phyloP scores from a whole-genome alignment of 768 basidiomycete genomes.

The Pisolithus marmoratus region DNA sequence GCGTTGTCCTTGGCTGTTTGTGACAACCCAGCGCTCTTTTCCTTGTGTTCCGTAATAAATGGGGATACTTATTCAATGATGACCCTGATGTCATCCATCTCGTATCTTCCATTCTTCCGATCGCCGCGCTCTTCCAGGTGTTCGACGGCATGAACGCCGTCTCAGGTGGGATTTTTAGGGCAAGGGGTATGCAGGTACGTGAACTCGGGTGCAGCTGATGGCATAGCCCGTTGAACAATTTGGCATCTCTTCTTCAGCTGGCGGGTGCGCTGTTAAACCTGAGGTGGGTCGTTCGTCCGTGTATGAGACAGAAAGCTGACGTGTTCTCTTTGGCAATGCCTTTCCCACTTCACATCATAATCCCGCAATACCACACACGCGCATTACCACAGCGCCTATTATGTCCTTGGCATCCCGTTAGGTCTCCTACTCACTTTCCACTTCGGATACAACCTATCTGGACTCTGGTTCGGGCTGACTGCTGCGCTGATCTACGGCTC shows the following conservation, averaged over 20 bases:
- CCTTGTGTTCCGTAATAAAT: constrained; percentile 54
- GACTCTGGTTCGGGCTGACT: constrained; percentile 84
- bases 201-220: neutral
- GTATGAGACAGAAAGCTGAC: neutral
- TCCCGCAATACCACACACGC: constrained; percentile 42
- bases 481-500: constrained; percentile 59
- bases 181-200: constrained; percentile 68
- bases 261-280: neutral
- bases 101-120: constrained; percentile 63
- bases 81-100: constrained; percentile 47
- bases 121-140: constrained; percentile 78
- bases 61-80: constrained; percentile 72
- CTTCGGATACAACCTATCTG: constrained; percentile 50
- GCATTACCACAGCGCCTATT: constrained; percentile 73
- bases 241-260: neutral
- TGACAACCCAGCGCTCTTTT: constrained; percentile 41
- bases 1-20: too few relatives aligned
- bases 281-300: neutral
- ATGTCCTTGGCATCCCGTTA: constrained; percentile 76
- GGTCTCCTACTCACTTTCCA: constrained; percentile 76
- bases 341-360: neutral
- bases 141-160: constrained; percentile 74
- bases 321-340: neutral
- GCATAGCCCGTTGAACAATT: neutral
- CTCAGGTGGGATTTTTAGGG: constrained; percentile 73